Evolutionary conservation across 1,284 basidiomycete species (phyloP), one percentile per base, ranked within the genome.

Genomic region (Blastosporella zonata): DNA sequence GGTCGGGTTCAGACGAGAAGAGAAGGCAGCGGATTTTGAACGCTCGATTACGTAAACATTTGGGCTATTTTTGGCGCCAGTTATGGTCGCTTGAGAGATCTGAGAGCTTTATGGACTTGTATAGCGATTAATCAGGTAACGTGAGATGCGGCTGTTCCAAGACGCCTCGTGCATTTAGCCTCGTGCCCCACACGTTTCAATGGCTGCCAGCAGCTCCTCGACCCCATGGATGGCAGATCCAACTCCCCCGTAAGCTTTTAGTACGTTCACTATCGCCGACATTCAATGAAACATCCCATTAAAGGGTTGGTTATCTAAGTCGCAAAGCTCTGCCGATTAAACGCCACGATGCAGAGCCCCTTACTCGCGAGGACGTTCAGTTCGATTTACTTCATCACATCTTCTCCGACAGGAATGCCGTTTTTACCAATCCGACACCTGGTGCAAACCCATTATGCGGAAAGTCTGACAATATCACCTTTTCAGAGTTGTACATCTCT

Each of bases 401-500:
- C 60, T 95, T 95, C 69, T 73, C 74, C 51, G 81, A 93, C 65
- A 69, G 70, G 22, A 73, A 74, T 10, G 68, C 76, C 33, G 87
- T 84, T 50, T 95, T 95, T 69, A 91, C 88, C 36, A 81, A 72
- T 51, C 77, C 77, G 53, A 65, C 66, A 3, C 71, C 74, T 47
- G 73, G 73, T 28, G 37, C 40, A 5, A 52, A 36, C 20, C 77
- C 77, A 53, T 64, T 67, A 4, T 70, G 73, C 43, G 72, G 72
- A 50, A 74, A 71, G 45, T 44, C 54, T 23, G 43, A 71, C 40
- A 82, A 76, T 62, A 74, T 88, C 65, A 82, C 82, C 45, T 95
- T 96, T 64, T 79, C 83, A 55, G 88, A 93, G 64, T 78, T 95
- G 55, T 96, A 94, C 67, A 77, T 92, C 53, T 84, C 87, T 61